phyloP scores from a whole-genome alignment of 768 basidiomycete genomes.

The Leccinum subgranulosum region DNA sequence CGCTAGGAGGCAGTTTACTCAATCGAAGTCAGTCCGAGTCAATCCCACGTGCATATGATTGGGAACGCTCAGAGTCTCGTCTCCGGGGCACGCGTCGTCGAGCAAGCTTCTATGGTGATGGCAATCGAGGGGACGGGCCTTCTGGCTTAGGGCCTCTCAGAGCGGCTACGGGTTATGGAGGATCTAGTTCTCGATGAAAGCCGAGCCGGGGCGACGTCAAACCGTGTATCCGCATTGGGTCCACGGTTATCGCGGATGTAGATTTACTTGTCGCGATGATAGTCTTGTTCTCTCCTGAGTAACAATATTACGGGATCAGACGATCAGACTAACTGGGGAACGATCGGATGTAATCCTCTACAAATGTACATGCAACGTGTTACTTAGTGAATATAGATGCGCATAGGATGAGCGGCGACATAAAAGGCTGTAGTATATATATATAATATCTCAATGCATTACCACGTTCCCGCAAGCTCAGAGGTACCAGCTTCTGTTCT shows the following conservation, averaged over 20 bases:
- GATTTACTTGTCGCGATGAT: neutral
- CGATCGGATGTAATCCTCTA: neutral
- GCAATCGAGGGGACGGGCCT: conserved; percentile 66
- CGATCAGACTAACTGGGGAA: neutral
- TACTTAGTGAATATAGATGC: conserved; percentile 18
- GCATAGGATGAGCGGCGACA: neutral
- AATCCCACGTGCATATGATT: conserved; percentile 44
- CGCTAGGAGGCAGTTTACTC: conserved; percentile 57
- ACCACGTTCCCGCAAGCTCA: neutral
- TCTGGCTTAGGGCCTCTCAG: conserved; percentile 71
- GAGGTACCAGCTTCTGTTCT: conserved; percentile 8
- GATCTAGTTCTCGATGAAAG: conserved; percentile 64
- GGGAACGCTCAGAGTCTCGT: conserved; percentile 48
- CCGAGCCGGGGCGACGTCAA: neutral
- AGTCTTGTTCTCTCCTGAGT: neutral
- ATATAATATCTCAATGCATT: neutral
- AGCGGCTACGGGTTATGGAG: conserved; percentile 76
- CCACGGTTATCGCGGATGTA: neutral
- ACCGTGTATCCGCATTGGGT: neutral
- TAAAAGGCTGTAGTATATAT: neutral
- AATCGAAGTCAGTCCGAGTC: conserved; percentile 38
- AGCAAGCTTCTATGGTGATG: conserved; percentile 21
- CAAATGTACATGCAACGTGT: neutral
- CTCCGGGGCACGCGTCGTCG: conserved; percentile 27
- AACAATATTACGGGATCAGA: neutral